Evolutionary conservation across 2,329 filamentous ascomycete species (phyloP), one percentile per base, ranked within the genome.

Genomic region (Claviceps pazoutovae): DNA sequence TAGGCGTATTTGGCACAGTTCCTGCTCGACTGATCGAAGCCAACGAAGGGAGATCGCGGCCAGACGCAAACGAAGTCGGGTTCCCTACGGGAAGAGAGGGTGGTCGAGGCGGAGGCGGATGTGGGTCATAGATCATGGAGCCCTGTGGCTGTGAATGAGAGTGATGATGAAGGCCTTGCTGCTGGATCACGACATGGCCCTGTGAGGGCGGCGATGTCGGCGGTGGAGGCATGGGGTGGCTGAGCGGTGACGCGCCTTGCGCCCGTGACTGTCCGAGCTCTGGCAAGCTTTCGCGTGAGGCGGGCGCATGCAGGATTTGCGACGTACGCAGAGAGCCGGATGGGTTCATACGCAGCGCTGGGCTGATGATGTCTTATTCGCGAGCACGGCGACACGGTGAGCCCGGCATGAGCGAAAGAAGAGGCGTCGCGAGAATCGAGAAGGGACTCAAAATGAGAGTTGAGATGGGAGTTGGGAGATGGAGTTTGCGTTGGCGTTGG

Each of bases 31-130:
- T 63, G 19, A 80, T 64, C 13, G 74, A 68, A 30, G 70, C 66
- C 13, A 81, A 67, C 1, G 77, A 73, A 1, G 76, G 74, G 14
- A 78, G 64, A 52, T 78, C 73, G 54, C 80, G 77, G 38, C 74
- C 67, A 4, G 71, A 67, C 0, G 71, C 66, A 49, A 75, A 76
- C 4, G 72, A 66, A 19, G 64, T 67, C 1, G 72, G 68, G 3
- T 70, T 70, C 1, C 72, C 71, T 21, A 71, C 68, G 41, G 68
- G 61, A 21, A 71, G 61, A 5, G 68, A 65, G 49, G 71, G 71
- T 14, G 70, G 68, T 43, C 73, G 64, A 6, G 74, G 74, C 11
- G 70, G 69, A 17, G 73, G 74, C 30, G 74, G 69, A 17, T 73
- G 74, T 26, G 74, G 66, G 3, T 70, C 66, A 52, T 75, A 76